A percentile compares a stretch with the other conserved stretches of the same genome.
Conservation (phyloP, 805 yeast genomes). For the Kazachstania psychrophila region DNA sequence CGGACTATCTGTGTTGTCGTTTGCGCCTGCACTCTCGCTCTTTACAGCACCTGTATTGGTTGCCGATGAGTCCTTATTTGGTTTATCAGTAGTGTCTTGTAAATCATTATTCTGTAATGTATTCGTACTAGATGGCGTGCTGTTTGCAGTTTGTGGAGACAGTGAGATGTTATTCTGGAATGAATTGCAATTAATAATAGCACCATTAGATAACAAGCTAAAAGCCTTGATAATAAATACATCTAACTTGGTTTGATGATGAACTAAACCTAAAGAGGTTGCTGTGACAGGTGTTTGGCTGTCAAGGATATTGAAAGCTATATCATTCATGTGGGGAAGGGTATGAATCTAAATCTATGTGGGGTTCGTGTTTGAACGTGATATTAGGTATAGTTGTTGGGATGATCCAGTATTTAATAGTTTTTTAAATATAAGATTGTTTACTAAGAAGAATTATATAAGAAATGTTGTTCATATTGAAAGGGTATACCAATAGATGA, state of each 20-base stretch:
- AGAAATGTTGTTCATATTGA: too few species aligned
- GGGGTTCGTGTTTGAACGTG: neutral
- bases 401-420: too few species aligned
- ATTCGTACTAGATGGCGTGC: neutral
- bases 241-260: conserved; percentile 22
- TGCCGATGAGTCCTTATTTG: too few species aligned
- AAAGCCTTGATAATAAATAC: conserved; percentile 23
- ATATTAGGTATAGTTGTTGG: too few species aligned
- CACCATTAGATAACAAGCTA: conserved; percentile 14
- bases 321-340: conserved; percentile 10
- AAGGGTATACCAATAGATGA: too few species aligned
- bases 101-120: conserved; percentile 2
- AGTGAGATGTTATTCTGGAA: conserved; percentile 13
- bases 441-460: too few species aligned
- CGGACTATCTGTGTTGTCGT: too few species aligned
- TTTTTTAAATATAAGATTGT: too few species aligned
- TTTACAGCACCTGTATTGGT: conserved; percentile 2
- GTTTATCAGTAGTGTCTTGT: conserved; percentile 2
- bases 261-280: conserved; percentile 8
- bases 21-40: neutral
- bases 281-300: neutral
- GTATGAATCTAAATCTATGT: too few species aligned
- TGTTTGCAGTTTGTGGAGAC: conserved; percentile 15
- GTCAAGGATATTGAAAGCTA: conserved; percentile 2
- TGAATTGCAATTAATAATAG: conserved; percentile 13